Conservation (phyloP, 192 early-diverging fungal genomes). For the Podila epigama region DNA sequence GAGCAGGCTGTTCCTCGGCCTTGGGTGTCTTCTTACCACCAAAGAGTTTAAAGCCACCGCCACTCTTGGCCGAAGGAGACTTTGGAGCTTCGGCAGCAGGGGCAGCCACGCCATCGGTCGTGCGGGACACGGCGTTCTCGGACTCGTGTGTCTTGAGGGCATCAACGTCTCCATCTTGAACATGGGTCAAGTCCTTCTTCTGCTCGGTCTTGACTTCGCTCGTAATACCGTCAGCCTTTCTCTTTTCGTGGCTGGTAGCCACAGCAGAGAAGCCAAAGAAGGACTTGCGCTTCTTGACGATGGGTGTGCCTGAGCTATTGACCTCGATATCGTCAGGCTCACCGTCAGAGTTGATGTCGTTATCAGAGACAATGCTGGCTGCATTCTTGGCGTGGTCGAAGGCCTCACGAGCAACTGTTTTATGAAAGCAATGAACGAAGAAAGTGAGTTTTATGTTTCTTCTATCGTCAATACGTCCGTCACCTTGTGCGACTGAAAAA, state of each 20-base stretch:
- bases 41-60: constrained; percentile 45
- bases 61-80: constrained; percentile 47
- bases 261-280: constrained; percentile 48
- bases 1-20: constrained; percentile 20
- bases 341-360: constrained; percentile 45
- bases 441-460: not conserved
- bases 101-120: constrained; percentile 29
- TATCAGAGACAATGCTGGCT: constrained; percentile 28
- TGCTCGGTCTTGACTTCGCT: constrained; percentile 39
- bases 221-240: constrained; percentile 36
- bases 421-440: not conserved
- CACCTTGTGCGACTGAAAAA: not conserved
- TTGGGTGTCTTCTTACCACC: constrained; percentile 44
- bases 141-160: constrained; percentile 51
- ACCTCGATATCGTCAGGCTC: constrained; percentile 48
- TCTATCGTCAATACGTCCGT: not conserved
- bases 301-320: constrained; percentile 24
- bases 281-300: constrained; percentile 50
- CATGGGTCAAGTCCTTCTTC: constrained; percentile 38
- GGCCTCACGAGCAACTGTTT: constrained; percentile 38
- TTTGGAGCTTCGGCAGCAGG: constrained; percentile 30
- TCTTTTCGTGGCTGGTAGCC: constrained; percentile 42
- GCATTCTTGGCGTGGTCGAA: constrained; percentile 42
- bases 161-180: constrained; percentile 42
- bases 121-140: constrained; percentile 39